Percentiles rank a stretch among this genome's conserved stretches.
These are phyloP conservation scores for Suillus occidentalis DNA, from an alignment of 768 basidiomycete species.

Conservation along the genomic window DNA sequence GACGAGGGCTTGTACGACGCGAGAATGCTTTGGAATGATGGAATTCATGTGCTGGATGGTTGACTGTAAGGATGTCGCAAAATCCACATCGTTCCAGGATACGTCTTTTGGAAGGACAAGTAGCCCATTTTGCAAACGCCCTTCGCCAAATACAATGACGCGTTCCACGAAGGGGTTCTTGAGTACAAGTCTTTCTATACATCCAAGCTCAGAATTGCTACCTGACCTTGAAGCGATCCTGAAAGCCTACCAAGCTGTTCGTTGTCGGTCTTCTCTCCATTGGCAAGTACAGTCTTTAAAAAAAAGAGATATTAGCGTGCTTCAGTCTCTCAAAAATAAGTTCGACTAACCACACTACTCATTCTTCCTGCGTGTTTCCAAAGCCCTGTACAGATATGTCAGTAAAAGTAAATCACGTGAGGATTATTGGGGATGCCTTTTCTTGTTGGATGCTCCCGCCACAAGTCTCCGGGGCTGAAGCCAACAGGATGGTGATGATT, in stretches of 20 bases:
- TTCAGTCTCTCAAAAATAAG: not conserved
- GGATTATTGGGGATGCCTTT: not conserved
- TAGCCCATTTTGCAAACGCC: not conserved
- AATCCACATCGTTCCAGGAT: not conserved
- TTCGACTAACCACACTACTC: not conserved
- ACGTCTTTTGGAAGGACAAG: not conserved
- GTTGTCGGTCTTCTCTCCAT: not conserved
- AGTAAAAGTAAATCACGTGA: not conserved
- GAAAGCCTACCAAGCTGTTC: not conserved
- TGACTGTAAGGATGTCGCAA: not conserved
- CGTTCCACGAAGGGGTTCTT: not conserved
- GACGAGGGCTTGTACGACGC: not conserved
- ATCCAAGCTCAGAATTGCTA: not conserved
- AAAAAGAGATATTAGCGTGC: not conserved
- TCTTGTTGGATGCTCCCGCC: not conserved
- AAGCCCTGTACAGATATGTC: not conserved
- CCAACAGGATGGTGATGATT: not conserved
- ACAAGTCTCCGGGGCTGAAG: not conserved
- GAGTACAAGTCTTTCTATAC: not conserved
- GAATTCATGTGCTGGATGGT: not conserved
- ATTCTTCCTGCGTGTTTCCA: not conserved
- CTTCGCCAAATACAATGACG: not conserved
- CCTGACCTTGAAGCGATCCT: not conserved
- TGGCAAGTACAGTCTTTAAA: not conserved
- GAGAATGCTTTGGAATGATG: not conserved